phyloP scores from a whole-genome alignment of 2,329 filamentous ascomycete genomes.

The Ophiosphaerella herpotricha region DNA sequence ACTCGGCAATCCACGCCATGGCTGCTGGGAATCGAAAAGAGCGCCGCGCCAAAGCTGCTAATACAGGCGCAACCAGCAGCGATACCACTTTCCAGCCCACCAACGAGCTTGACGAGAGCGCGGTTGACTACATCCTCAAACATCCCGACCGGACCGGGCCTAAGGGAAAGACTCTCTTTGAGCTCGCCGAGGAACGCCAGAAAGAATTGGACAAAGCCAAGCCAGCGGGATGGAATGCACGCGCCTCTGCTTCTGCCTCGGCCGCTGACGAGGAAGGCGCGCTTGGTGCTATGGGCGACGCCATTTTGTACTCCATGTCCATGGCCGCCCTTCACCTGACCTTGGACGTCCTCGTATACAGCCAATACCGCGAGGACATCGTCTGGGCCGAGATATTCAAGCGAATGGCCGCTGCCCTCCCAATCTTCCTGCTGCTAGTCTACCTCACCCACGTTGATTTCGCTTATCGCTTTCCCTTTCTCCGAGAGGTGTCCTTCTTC shows the following conservation, averaged over 20 bases:
- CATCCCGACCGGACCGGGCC: slow-evolving; percentile 71
- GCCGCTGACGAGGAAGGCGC: slow-evolving; percentile 44
- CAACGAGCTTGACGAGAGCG: slow-evolving; percentile 47
- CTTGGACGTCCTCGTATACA: slow-evolving; percentile 77
- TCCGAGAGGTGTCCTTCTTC: slow-evolving; percentile 65
- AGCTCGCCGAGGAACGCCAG: slow-evolving; percentile 69
- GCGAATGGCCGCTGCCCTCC: slow-evolving; percentile 55
- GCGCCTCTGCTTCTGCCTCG: slow-evolving; percentile 43
- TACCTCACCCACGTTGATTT: slow-evolving; percentile 50
- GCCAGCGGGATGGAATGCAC: slow-evolving; percentile 54
- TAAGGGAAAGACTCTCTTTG: slow-evolving; percentile 70
- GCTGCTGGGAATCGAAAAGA: slow-evolving; percentile 51
- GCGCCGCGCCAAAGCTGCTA: slow-evolving; percentile 47
- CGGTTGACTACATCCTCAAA: slow-evolving; percentile 63
- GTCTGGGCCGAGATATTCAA: slow-evolving; percentile 61
- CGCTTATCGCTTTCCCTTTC: slow-evolving; percentile 50
- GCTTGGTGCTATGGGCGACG: slow-evolving; percentile 54
- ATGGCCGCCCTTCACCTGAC: slow-evolving; percentile 76
- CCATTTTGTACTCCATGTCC: slow-evolving; percentile 58
- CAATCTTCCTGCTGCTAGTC: slow-evolving; percentile 51
- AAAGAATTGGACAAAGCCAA: slow-evolving; percentile 50
- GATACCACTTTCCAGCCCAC: slow-evolving; percentile 46
- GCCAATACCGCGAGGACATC: slow-evolving; percentile 74
- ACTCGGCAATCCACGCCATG: slow-evolving; percentile 18
- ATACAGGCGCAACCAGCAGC: slow-evolving; percentile 18